A percentile compares a stretch with the other conserved stretches of the same genome.
phyloP scores from a whole-genome alignment of 164 flowering plant genomes.

The Stephania cephalantha region DNA sequence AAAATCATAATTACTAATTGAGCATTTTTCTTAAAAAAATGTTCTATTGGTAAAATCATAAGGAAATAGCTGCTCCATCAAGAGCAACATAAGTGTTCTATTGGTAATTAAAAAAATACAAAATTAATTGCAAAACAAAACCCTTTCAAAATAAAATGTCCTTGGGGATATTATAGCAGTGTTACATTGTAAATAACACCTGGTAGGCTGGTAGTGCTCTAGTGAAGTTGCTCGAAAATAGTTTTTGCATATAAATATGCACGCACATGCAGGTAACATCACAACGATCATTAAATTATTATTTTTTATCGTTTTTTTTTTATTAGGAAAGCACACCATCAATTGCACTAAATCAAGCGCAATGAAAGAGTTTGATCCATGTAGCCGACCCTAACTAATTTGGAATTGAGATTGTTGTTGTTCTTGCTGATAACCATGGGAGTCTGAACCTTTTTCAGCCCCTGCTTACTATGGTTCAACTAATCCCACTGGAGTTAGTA shows the following conservation, averaged over 20 bases:
- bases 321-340: no score
- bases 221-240: background rate
- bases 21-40: background rate
- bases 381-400: no score
- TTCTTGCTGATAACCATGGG: no score
- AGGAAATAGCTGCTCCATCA: background rate
- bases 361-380: no score
- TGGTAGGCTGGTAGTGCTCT: background rate
- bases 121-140: background rate
- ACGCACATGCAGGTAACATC: background rate
- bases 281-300: no score
- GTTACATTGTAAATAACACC: background rate
- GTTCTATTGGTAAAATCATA: background rate
- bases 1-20: background rate
- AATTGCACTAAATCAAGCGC: no score
- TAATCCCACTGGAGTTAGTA: no score
- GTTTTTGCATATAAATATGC: background rate
- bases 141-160: background rate
- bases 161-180: background rate
- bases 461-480: no score
- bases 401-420: no score
- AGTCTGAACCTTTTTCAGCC: no score
- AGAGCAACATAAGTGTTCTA: background rate
- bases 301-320: no score
- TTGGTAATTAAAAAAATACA: no score